phyloP scores from a whole-genome alignment of 495 filamentous ascomycete genomes.

The Penicillium dipodomyicola region DNA sequence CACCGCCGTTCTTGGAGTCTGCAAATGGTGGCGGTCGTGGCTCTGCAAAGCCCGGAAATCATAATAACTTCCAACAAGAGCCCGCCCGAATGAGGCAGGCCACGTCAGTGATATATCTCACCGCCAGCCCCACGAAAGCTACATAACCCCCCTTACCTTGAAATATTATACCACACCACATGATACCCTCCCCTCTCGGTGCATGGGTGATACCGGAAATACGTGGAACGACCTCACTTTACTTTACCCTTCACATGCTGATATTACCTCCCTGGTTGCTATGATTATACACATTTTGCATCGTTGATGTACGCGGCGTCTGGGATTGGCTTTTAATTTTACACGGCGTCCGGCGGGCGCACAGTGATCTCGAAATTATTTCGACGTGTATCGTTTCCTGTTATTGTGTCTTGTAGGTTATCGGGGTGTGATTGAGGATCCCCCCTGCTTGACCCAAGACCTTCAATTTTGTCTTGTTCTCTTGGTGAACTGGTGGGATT shows the following conservation, averaged over 20 bases:
- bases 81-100: not conserved
- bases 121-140: not conserved
- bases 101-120: not conserved
- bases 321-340: constrained; percentile 9
- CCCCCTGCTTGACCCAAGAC: not conserved
- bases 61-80: constrained; percentile 1
- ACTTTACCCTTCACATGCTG: constrained; percentile 10
- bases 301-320: constrained; percentile 20
- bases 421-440: not conserved
- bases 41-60: constrained; percentile 42
- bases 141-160: constrained; percentile 1
- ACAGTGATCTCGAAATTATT: constrained; percentile 7
- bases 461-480: constrained; percentile 3
- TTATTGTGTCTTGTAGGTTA: constrained; percentile 16
- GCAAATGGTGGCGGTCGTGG: constrained; percentile 62
- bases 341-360: constrained; percentile 15
- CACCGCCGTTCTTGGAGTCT: constrained; percentile 57
- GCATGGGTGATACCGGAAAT: constrained; percentile 1
- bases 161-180: constrained; percentile 13
- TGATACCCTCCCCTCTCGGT: constrained; percentile 23
- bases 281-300: constrained; percentile 20
- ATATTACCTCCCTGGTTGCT: constrained; percentile 15
- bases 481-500: constrained; percentile 1
- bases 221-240: constrained; percentile 21
- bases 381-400: constrained; percentile 3